These are phyloP conservation scores for Raddia distichophylla DNA, from an alignment of 176 grass and related monocot species.

Conservation along the genomic window DNA sequence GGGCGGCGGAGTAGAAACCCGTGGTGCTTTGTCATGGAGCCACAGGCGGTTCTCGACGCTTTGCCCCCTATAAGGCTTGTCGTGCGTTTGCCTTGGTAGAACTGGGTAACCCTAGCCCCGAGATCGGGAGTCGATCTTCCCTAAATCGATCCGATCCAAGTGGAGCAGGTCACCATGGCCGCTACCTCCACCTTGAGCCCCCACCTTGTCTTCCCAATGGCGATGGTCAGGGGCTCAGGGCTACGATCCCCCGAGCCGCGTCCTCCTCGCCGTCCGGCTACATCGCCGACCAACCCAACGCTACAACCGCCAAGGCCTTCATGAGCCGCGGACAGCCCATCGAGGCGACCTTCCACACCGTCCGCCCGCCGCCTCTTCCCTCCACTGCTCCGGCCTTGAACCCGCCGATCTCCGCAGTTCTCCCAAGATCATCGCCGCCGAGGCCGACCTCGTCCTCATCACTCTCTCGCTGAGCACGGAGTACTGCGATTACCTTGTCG, in stretches of 20 bases:
- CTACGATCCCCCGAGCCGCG: neutral
- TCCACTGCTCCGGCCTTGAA: neutral
- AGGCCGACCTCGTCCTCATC: neutral
- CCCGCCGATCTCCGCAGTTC: neutral
- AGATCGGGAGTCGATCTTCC: no score
- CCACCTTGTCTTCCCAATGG: no score
- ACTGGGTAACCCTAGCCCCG: no score
- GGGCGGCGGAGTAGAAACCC: conserved; percentile 4
- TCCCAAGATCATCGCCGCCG: neutral
- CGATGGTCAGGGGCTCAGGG: no score
- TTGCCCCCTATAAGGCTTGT: neutral
- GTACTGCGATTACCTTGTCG: no score
- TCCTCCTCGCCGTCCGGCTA: neutral
- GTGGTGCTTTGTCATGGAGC: conserved; percentile 25
- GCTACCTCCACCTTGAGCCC: no score
- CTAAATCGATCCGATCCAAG: no score
- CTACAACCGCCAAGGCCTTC: neutral
- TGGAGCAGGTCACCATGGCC: no score
- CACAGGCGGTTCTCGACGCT: neutral
- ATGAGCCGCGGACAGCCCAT: neutral
- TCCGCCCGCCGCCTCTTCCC: neutral
- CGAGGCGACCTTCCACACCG: neutral
- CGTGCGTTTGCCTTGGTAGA: no score
- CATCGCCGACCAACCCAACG: neutral
- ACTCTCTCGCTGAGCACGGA: no score